Percentiles rank a stretch among this genome's conserved stretches.
Evolutionary conservation across 169 alveolate genomes (phyloP).

Genomic region (Eimeria praecox): DNA sequence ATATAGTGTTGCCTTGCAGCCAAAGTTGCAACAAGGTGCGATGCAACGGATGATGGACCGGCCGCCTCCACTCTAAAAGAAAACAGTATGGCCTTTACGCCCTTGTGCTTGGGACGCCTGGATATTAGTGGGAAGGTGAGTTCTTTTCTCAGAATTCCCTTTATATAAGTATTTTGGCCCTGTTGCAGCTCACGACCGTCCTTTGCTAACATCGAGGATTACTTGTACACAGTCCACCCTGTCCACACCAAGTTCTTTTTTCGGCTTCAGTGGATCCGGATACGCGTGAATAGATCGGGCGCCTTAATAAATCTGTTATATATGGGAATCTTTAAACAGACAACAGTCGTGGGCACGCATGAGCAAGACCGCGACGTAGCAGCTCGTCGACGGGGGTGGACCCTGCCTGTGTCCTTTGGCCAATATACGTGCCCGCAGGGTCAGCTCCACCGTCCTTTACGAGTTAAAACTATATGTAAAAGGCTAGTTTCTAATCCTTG

Average conservation of each 20-base stretch:
- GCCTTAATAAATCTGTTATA: neutral
- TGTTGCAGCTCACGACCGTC: neutral
- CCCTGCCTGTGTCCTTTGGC: neutral
- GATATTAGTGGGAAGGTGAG: neutral
- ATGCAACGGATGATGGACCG: neutral
- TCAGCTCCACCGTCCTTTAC: neutral
- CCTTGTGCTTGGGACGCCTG: neutral
- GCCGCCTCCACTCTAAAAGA: neutral
- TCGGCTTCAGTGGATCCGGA: neutral
- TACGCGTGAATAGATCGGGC: neutral
- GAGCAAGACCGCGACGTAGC: neutral
- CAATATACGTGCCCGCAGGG: neutral
- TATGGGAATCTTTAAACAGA: neutral
- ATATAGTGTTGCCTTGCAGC: neutral
- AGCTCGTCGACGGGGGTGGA: neutral
- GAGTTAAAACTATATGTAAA: neutral
- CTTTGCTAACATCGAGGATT: neutral
- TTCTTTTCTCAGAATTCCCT: neutral
- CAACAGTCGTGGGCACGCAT: neutral
- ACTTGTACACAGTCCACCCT: neutral
- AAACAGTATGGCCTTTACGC: neutral
- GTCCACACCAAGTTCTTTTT: neutral
- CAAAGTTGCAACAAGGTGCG: neutral
- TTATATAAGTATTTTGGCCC: neutral
- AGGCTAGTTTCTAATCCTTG: neutral